phyloP scores from a whole-genome alignment of 108 stramenopile species.

The Cyclotella cryptica region DNA sequence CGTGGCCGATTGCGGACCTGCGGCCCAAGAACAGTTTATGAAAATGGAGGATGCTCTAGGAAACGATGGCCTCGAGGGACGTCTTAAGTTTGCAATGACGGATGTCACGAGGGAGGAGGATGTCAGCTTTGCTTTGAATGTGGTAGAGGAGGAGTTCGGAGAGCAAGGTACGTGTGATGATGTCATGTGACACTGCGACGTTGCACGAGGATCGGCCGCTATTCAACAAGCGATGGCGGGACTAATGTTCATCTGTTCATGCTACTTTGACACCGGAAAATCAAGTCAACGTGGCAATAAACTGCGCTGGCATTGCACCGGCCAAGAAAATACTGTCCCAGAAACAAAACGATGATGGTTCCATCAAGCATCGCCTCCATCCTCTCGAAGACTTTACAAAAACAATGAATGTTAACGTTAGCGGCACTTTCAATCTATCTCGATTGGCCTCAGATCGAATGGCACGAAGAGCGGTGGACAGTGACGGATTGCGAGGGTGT shows the following conservation, averaged over 20 bases:
- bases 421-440: slow-evolving; percentile 96
- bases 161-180: slow-evolving; percentile 40
- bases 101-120: slow-evolving; percentile 79
- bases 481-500: slow-evolving; percentile 76
- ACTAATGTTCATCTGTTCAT: neutral
- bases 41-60: slow-evolving; percentile 31
- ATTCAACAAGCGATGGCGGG: neutral
- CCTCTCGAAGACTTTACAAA: slow-evolving; percentile 64
- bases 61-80: slow-evolving; percentile 16
- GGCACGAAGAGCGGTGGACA: slow-evolving; percentile 62
- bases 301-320: slow-evolving; percentile 93
- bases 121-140: slow-evolving; percentile 60
- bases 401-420: slow-evolving; percentile 84
- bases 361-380: slow-evolving; percentile 54
- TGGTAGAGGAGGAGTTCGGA: slow-evolving; percentile 72
- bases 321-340: slow-evolving; percentile 77
- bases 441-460: slow-evolving; percentile 90
- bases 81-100: slow-evolving; percentile 58
- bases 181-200: neutral
- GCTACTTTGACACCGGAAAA: neutral
- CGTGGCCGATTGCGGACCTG: slow-evolving; percentile 68
- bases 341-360: slow-evolving; percentile 62
- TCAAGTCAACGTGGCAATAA: slow-evolving; percentile 85
- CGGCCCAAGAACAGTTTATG: slow-evolving; percentile 63
- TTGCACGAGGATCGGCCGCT: neutral